These are phyloP conservation scores for Rhodosporidiobolus odoratus DNA, from an alignment of 768 basidiomycete genomes.

Conservation along the genomic window DNA sequence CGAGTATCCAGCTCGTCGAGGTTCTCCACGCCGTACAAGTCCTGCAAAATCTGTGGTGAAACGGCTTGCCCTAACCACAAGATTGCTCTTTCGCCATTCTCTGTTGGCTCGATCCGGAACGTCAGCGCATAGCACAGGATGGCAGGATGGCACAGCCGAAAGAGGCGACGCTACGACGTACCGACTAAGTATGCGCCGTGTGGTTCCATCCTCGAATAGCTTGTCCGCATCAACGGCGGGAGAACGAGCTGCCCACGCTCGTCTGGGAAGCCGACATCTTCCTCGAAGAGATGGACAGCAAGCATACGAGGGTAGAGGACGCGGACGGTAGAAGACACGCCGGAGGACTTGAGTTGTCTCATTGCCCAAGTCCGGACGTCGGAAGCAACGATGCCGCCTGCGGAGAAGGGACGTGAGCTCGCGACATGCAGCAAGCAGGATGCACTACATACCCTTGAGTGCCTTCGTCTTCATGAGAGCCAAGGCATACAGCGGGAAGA, in stretches of 20 bases:
- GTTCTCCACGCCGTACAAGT: conserved; percentile 80
- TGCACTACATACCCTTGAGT: conserved; percentile 64
- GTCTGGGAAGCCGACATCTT: conserved; percentile 65
- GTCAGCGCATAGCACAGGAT: too few relatives aligned
- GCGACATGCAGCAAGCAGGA: not conserved
- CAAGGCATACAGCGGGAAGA: conserved; percentile 73
- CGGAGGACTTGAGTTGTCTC: conserved; percentile 66
- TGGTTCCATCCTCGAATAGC: conserved; percentile 79
- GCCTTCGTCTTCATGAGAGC: conserved; percentile 82
- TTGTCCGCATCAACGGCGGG: conserved; percentile 73
- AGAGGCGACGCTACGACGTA: conserved; percentile 45
- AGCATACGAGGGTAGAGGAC: conserved; percentile 82
- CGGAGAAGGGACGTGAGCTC: not conserved
- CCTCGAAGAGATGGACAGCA: conserved; percentile 77
- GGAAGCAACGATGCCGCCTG: conserved; percentile 81
- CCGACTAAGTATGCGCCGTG: conserved; percentile 90
- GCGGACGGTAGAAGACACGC: conserved; percentile 64
- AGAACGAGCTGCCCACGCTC: conserved; percentile 58
- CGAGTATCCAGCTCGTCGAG: conserved; percentile 62
- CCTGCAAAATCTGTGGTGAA: conserved; percentile 72
- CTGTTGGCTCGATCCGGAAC: conserved; percentile 48
- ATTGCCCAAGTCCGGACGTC: conserved; percentile 85
- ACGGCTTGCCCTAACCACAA: conserved; percentile 83
- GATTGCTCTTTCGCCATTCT: conserved; percentile 79
- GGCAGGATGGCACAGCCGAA: not conserved